Conservation (phyloP, 768 basidiomycete genomes). For the Lyophyllum atratum region DNA sequence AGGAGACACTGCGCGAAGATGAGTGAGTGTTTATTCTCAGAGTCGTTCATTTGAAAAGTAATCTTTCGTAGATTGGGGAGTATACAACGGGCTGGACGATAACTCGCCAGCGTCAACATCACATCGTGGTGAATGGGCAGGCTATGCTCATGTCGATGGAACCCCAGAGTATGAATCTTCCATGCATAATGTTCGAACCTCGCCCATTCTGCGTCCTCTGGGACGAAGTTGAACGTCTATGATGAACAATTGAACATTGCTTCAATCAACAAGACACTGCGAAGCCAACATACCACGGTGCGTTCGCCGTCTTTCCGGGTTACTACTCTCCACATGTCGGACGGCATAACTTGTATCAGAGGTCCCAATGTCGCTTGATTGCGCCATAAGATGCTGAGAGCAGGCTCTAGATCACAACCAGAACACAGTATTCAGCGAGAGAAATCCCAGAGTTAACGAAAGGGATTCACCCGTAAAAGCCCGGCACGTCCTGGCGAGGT, state of each 20-base stretch:
- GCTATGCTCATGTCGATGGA: background rate
- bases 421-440: background rate
- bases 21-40: background rate
- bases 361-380: background rate
- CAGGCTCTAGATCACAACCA: background rate
- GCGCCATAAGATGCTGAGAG: background rate
- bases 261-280: background rate
- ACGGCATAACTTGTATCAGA: slow-evolving; percentile 1
- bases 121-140: background rate
- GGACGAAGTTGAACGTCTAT: background rate
- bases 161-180: background rate
- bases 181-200: background rate
- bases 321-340: background rate
- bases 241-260: background rate
- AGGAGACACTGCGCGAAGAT: background rate
- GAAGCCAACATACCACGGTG: background rate
- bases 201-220: slow-evolving; percentile 2
- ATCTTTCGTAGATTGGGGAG: background rate
- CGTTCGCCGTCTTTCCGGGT: background rate
- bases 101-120: background rate
- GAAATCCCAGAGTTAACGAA: background rate
- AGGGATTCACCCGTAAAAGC: background rate
- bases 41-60: background rate
- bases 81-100: background rate
- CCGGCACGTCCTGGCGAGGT: background rate